Evolutionary conservation across 805 yeast species (phyloP), one percentile per base, ranked within the genome.

Genomic region (Candida silvicultrix): DNA sequence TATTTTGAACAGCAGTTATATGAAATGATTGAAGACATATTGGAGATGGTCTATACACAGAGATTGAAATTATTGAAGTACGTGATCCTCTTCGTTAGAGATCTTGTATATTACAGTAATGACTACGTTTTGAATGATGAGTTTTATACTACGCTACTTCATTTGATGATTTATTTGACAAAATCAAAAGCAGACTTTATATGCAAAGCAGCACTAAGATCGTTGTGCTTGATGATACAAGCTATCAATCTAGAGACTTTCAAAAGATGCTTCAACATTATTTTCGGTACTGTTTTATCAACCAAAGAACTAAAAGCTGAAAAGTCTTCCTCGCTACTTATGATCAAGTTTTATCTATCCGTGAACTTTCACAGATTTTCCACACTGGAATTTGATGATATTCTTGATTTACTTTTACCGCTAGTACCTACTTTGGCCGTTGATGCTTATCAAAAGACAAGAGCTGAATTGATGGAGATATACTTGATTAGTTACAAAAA

Each of bases 171-270:
- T 0, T 56, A 60, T 7, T 49, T 58, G 37, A 56, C 60, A 2
- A 48, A 52, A 28, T 40, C 52, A 5, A 40, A 55, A 2, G 41
- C 49, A 1, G 45, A 40, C 16, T 45, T 52, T 22, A 49, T 55
- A 1, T 38, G 43, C 12, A 49, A 44, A 6, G 35, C 55, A 31
- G 40, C 57, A 2, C 35, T 36, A 5, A 58, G 58, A 38, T 55
- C 63, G 4, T 45, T 58, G 16, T 57, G 64, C 23, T 41, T 57
- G 20, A 59, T 59, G 56, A 41, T 53, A 10, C 55, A 52, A 32
- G 46, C 62, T 4, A 43, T 59, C 7, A 47, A 55, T 1, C 36
- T 51, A 3, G 41, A 29, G 11, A 52, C 54, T 36, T 55, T 59
- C 29, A 42, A 52, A 3, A 18, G 22, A 8, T 45, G 46, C 20